Base-by-base conservation (phyloP, 2,329 filamentous ascomycete genomes). In the Pezizomycotina sp. region DNA sequence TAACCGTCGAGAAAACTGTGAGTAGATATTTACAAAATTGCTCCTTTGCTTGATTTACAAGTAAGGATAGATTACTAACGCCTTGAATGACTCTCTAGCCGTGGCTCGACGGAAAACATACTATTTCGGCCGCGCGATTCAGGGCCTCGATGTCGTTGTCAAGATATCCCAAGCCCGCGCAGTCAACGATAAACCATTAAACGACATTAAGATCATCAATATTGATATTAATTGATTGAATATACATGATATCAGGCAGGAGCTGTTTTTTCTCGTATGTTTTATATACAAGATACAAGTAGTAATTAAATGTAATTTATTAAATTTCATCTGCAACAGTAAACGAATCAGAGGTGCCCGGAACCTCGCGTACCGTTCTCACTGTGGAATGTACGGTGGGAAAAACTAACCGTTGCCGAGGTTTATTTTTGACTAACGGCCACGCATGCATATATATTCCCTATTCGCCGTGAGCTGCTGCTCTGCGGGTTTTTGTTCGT, bases 171-270 rank as follows among this genome's bases (percentile, higher is more conserved):
- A 91, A 55, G 67, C 70, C 10, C 78, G 77, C 55, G 83, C 83
- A 3, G 74, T 78, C 57, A 77, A 77, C 63, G 91, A 98, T 61
- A 92, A 86, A 62, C 89, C 89, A 1, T 80, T 92, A 57, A 83
- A 92, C 53, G 89, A 98, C 56, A 84, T 98, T 52, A 95, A 92
- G 61, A 92, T 98, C 49, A 71, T 98, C 39, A 93, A 80, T 55
- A 92, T 98, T 50, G 69, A 73, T 50, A 59, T 71, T 40, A 51
- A 60, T 45, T 70, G 64, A 51, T 30, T 8, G 29, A 29, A 10
- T 9, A 29, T 8, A 14, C 10, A 14, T 8, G 15, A 25, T n/a
- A 25, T 9, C 23, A n/a, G 23, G 9, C 9, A 25, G 23, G 9
- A 25, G 23, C 23, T 9, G 23, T 9, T 25, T 25, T n/a, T 9